Conservation (phyloP, 257 asterid genomes). For the Ehretia macrophylla region DNA sequence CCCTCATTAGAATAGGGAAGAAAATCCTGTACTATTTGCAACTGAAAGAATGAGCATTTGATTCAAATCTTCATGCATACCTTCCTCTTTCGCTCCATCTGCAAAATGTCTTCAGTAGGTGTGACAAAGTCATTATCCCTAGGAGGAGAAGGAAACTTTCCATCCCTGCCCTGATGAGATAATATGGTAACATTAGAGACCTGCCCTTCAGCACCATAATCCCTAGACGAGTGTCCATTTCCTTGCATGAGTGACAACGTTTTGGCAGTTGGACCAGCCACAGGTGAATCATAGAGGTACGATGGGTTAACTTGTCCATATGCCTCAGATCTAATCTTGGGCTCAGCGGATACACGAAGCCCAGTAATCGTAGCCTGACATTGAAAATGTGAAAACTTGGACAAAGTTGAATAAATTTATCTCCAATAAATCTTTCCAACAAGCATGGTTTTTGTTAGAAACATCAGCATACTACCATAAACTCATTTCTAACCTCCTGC, state of each 20-base stretch:
- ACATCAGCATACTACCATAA: too few relatives aligned
- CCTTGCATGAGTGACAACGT: background rate
- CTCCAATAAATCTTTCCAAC: too few relatives aligned
- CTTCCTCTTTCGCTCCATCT: constrained; percentile 49
- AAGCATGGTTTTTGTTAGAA: too few relatives aligned
- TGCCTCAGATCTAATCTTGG: constrained; percentile 30
- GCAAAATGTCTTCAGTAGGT: constrained; percentile 28
- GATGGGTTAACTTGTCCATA: constrained; percentile 33
- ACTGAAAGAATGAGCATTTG: constrained; percentile 6
- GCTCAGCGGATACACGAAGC: constrained; percentile 26
- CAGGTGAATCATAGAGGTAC: constrained; percentile 29
- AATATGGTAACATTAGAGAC: constrained; percentile 25
- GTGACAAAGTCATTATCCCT: constrained; percentile 24
- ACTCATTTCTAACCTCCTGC: too few relatives aligned
- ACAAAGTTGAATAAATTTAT: background rate
- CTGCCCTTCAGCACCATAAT: constrained; percentile 61
- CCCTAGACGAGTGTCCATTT: constrained; percentile 62
- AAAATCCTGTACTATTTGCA: constrained; percentile 1
- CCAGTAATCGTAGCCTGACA: constrained; percentile 28
- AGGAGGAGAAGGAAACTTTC: constrained; percentile 26
- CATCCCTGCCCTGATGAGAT: constrained; percentile 31
- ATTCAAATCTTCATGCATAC: constrained; percentile 25
- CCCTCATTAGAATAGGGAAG: constrained; percentile 11
- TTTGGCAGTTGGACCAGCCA: background rate
- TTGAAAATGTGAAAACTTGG: background rate